phyloP scores from a whole-genome alignment of 352 stramenopile species.

The Phytophthora macrochlamydospora region DNA sequence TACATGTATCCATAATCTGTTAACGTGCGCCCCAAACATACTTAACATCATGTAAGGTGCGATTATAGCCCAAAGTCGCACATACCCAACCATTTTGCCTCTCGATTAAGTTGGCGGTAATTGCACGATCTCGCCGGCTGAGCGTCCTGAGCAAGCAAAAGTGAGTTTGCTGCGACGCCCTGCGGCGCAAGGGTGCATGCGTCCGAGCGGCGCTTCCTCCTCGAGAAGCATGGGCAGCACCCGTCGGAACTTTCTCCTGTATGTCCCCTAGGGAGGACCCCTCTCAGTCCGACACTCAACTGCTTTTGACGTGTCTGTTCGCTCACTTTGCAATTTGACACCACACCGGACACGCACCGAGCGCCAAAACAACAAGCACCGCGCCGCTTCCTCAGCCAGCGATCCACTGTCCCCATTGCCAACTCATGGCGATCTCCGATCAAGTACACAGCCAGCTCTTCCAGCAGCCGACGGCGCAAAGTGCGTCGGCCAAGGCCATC shows the following conservation, averaged over 20 bases:
- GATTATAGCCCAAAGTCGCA: neutral
- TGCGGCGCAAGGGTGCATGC: conserved; percentile 1
- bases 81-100: neutral
- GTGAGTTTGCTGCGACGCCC: neutral
- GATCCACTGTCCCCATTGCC: neutral
- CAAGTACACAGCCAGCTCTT: conserved; percentile 42
- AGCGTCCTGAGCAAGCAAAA: neutral
- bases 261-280: neutral
- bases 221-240: neutral
- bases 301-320: neutral
- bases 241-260: neutral
- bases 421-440: conserved; percentile 40
- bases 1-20: neutral
- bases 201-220: neutral
- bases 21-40: no score
- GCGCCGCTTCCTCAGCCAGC: neutral
- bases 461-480: conserved; percentile 17
- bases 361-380: neutral
- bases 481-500: conserved; percentile 19
- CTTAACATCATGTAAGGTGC: neutral
- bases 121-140: no score
- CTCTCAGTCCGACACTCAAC: neutral
- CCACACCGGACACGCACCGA: conserved; percentile 9
- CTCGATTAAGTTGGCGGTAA: neutral
- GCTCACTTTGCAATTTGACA: conserved; percentile 31